phyloP scores from a whole-genome alignment of 73 alveolate species.

The Tetrahymena malaccensis region DNA sequence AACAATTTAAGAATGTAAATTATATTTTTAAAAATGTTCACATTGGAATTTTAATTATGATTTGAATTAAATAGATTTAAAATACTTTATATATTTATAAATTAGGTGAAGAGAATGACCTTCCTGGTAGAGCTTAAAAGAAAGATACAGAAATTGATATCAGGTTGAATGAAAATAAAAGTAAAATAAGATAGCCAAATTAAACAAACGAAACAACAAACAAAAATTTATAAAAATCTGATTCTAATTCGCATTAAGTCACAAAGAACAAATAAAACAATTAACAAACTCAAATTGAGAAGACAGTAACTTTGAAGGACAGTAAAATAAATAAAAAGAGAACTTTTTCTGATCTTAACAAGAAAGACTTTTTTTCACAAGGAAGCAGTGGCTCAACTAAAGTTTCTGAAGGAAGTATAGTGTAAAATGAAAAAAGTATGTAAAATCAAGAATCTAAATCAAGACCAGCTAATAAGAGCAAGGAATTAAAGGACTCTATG shows the following conservation, averaged over 20 bases:
- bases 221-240: neutral
- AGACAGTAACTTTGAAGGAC: neutral
- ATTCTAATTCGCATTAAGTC: neutral
- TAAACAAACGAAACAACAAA: neutral
- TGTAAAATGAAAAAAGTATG: neutral
- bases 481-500: neutral
- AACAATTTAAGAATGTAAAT: neutral
- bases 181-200: neutral
- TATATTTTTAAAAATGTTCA: too few relatives aligned
- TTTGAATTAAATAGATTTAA: too few relatives aligned
- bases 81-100: too few relatives aligned
- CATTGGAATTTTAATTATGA: too few relatives aligned
- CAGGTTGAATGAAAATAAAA: neutral
- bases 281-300: neutral
- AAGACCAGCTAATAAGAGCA: neutral
- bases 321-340: neutral
- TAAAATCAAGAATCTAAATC: neutral
- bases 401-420: neutral
- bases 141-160: neutral
- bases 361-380: neutral
- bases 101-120: neutral
- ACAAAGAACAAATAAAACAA: too few relatives aligned
- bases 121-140: neutral
- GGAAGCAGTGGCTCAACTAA: neutral
- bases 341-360: neutral